A percentile compares a stretch with the other conserved stretches of the same genome.
phyloP scores from a whole-genome alignment of 1,284 basidiomycete genomes.

The Mycosarcoma mackinlayi region DNA sequence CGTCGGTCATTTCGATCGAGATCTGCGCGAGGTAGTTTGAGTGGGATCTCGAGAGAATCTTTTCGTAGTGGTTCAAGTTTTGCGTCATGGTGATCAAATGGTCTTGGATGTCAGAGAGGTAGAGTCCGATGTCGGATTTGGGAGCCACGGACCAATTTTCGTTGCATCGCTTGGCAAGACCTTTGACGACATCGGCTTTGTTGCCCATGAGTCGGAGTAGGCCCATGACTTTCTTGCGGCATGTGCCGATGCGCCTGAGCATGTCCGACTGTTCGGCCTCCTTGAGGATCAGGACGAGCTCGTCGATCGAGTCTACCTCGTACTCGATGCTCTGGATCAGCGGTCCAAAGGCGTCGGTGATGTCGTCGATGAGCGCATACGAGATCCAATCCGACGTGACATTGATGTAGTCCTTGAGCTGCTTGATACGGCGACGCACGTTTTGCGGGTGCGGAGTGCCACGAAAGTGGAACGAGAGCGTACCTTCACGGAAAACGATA shows the following conservation, averaged over 20 bases:
- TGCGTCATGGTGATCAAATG: constrained; percentile 99
- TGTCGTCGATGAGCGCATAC: constrained; percentile 99
- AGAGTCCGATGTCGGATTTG: constrained; percentile 95
- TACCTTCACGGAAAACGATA: constrained; percentile 98
- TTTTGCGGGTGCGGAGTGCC: constrained; percentile 98
- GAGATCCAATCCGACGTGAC: constrained; percentile 99
- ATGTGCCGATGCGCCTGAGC: constrained; percentile 89
- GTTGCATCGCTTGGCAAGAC: constrained; percentile 93
- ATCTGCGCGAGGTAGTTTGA: constrained; percentile 78
- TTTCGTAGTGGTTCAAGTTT: constrained; percentile 74
- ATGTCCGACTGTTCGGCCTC: constrained; percentile 84
- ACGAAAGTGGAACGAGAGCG: constrained; percentile 95
- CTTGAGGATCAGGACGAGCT: constrained; percentile 94
- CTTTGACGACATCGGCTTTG: constrained; percentile 99
- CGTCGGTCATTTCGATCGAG: constrained; percentile 77
- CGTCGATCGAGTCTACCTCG: constrained; percentile 98
- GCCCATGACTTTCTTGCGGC: constrained; percentile 99
- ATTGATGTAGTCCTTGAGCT: constrained; percentile 98
- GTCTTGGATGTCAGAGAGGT: constrained; percentile 88
- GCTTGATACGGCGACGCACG: constrained; percentile 96
- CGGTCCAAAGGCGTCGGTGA: constrained; percentile 98
- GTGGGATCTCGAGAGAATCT: constrained; percentile 96
- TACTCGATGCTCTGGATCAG: constrained; percentile 99
- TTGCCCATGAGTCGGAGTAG: constrained; percentile 93
- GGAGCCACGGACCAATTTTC: constrained; percentile 99